phyloP scores from a whole-genome alignment of 2,329 filamentous ascomycete species.

The Parastagonospora avenae region DNA sequence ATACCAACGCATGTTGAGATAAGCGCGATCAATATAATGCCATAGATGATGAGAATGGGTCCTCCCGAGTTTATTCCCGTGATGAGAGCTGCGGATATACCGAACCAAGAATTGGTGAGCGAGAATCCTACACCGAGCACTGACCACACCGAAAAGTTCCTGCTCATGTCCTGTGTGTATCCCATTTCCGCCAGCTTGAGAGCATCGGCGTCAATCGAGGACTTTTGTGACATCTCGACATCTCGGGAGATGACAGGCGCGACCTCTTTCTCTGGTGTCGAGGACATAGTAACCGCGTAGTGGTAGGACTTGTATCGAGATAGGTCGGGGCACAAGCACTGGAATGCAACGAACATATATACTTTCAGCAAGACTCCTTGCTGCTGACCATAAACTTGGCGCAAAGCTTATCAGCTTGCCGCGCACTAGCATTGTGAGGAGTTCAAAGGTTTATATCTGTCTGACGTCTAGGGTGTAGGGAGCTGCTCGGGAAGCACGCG shows the following conservation, averaged over 20 bases:
- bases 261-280: slow-evolving; percentile 17
- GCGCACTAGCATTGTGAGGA: slow-evolving; percentile 5
- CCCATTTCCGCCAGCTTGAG: slow-evolving; percentile 55
- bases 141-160: slow-evolving; percentile 57
- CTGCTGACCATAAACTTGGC: slow-evolving; percentile 11
- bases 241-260: slow-evolving; percentile 12
- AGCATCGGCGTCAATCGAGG: slow-evolving; percentile 46
- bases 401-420: slow-evolving; percentile 11
- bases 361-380: slow-evolving; percentile 3
- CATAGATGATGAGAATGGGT: slow-evolving; percentile 56
- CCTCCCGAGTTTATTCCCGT: slow-evolving; percentile 59
- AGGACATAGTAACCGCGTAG: slow-evolving; percentile 2
- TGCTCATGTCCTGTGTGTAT: slow-evolving; percentile 54
- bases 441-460: slow-evolving; percentile 5
- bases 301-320: background rate
- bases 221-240: slow-evolving; percentile 10
- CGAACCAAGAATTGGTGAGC: slow-evolving; percentile 59
- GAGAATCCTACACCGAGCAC: slow-evolving; percentile 58
- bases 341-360: background rate
- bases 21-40: slow-evolving; percentile 54
- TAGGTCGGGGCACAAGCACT: background rate
- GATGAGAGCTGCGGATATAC: slow-evolving; percentile 55
- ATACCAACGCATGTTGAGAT: slow-evolving; percentile 54
- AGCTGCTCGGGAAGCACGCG: background rate
- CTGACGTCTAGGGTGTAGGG: slow-evolving; percentile 3